Conservation (phyloP, 139 green algal species). For the Picochlorum costavermella region DNA sequence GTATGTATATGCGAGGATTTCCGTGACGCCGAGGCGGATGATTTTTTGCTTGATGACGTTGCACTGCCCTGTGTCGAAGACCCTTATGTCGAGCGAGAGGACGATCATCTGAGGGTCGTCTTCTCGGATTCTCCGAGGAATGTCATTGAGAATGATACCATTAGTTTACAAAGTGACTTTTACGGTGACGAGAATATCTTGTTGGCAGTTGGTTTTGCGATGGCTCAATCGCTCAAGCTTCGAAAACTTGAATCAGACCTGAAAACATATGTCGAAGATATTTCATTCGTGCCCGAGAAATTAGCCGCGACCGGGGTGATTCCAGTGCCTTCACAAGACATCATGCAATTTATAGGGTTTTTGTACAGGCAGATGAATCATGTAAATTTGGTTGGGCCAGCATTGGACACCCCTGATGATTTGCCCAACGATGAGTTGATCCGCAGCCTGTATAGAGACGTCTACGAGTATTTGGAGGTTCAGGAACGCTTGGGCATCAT, state of each 20-base stretch:
- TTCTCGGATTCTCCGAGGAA: conserved; percentile 3
- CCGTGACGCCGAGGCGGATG: conserved; percentile 13
- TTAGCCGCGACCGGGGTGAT: conserved; percentile 32
- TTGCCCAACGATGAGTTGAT: conserved; percentile 59
- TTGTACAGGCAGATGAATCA: conserved; percentile 56
- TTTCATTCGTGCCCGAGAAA: conserved; percentile 36
- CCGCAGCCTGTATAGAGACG: conserved; percentile 53
- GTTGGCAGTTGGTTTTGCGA: conserved; percentile 39
- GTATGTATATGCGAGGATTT: conserved; percentile 16
- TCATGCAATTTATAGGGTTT: conserved; percentile 46
- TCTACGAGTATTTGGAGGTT: conserved; percentile 16
- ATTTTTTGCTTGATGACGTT: conserved; percentile 15
- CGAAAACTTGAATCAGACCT: conserved; percentile 64
- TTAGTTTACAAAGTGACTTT: conserved; percentile 23
- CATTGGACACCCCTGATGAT: conserved; percentile 50
- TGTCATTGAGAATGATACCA: conserved; percentile 23
- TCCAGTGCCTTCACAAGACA: conserved; percentile 10
- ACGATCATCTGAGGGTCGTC: conserved; percentile 3
- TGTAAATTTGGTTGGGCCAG: conserved; percentile 50
- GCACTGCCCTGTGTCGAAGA: conserved; percentile 11
- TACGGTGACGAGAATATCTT: conserved; percentile 41
- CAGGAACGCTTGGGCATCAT: conserved; percentile 22
- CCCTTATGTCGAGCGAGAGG: conserved; percentile 1
- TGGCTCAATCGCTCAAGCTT: conserved; percentile 63
- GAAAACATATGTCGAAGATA: conserved; percentile 49